Base-by-base conservation (phyloP, 1,139 yeast genomes). In the Pichia kudriavzevii region DNA sequence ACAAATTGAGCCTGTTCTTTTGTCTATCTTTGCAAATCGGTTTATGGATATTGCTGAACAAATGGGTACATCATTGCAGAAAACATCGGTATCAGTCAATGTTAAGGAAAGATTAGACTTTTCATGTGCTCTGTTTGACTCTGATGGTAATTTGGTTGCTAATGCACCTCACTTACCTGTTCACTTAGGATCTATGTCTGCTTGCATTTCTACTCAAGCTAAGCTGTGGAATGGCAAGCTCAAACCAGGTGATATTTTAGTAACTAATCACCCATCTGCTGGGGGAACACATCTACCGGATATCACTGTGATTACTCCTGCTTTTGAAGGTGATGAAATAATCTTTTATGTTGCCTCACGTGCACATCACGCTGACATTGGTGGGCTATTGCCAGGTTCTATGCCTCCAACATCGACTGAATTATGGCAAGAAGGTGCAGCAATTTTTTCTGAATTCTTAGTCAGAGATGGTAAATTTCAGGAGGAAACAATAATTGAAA, bases 291-390 rank as follows among this genome's bases (percentile, higher is more conserved):
- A 74, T 57, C 61, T 74, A 38, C 80, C 94, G 2, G 91, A 81
- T 49, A 77, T 81, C 32, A 81, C 93, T 0, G 85, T 85, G 4
- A 79, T 82, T 11, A 78, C 87, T 8, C 80, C 80, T 2, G 78
- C 73, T 1, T 67, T 68, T 41, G 47, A 52, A 18, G 62, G 60
- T 7, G 56, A 56, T 20, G 30, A 50, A 29, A 67, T 75, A 26
- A 67, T 71, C 28, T 76, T 77, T 45, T 74, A 72, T 59, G 76
- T 72, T 21, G 83, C 83, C 1, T 66, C 80, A 4, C 60, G 83
- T 30, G 83, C 81, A 8, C 83, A 76, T 49, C 82, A 76, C 49
- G 72, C 81, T 5, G 83, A 76, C 48, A 75, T 76, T 47, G 83
- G 83, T 26, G 82, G 83, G 22, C 60, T 73, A 32, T 58, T 74